Evolutionary conservation across 225 moss, liverwort and hornwort species (phyloP), one percentile per base, ranked within the genome.

Genomic region (Physcomitrium patens): DNA sequence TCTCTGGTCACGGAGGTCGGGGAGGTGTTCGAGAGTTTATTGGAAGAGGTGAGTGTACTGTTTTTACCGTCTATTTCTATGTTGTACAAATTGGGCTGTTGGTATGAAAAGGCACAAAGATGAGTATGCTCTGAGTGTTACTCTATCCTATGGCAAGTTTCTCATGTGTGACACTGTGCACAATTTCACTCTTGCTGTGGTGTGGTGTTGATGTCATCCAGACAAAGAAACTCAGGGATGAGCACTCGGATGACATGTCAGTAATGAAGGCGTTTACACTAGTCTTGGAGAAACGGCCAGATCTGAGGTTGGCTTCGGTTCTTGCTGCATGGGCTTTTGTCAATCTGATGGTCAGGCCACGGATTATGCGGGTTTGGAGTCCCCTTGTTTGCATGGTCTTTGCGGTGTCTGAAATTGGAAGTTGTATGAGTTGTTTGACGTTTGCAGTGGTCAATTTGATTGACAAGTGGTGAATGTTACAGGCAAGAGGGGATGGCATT

Each of bases 201-300:
- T 1, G n/a, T 71, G 59, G 71, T 53, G 1, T 71, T 68, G 41
- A 58, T 68, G 51, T 85, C 58, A 48, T 44, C 67, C 89, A 97
- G 99, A 99, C 95, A 9, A 99, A 99, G 79, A 99, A 89, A 83
- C 79, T 99, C 23, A 92, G 99, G 60, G 93, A 99, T 58, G 93
- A 93, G 77, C 78, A 85, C 72, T 73, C 88, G 64, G 76, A 86
- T 49, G 99, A 99, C 69, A 93, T 99, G 81, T 99, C 99, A 23
- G 88, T 99, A 17, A 55, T 68, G 31, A 82, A 86, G 80, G 99
- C 99, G 11, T 92, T 99, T 28, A 74, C 73, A 22, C 69, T 89
- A 65, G 95, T 95, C 13, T 81, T 95, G 86, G 90, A 99, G 70
- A 88, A 85, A 83, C 86, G 99, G 74, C 99, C 95, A 68, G 99